A percentile compares a stretch with the other conserved stretches of the same genome.
Evolutionary conservation across 73 alveolate genomes (phyloP).

Genomic region (Blepharisma stoltei): DNA sequence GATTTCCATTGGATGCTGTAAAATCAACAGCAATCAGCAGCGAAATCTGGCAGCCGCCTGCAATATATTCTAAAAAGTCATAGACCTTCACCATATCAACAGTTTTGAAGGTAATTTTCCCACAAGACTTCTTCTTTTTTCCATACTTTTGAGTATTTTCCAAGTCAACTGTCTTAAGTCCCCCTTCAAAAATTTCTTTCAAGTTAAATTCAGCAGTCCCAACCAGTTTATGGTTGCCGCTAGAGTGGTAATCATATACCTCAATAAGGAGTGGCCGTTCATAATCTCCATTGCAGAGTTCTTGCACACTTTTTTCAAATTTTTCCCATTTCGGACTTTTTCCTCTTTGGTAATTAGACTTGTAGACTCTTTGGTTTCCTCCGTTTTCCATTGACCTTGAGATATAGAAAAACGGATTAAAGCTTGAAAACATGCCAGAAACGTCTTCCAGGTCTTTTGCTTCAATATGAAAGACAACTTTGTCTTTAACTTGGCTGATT

Average conservation of each 20-base stretch:
- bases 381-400: conserved; percentile 14
- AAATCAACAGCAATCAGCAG: conserved; percentile 86
- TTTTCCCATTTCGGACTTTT: conserved; percentile 32
- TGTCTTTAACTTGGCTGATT: conserved; percentile 21
- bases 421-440: conserved; percentile 12
- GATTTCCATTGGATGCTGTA: conserved; percentile 85
- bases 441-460: not conserved
- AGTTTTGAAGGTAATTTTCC: conserved; percentile 37
- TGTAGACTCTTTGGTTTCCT: conserved; percentile 31
- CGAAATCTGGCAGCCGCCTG: conserved; percentile 77
- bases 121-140: conserved; percentile 32
- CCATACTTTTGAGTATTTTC: not conserved
- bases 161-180: not conserved
- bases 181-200: conserved; percentile 29
- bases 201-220: conserved; percentile 40
- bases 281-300: conserved; percentile 48
- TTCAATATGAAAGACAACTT: not conserved
- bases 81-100: conserved; percentile 46
- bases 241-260: conserved; percentile 43
- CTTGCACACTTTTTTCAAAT: conserved; percentile 26
- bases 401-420: conserved; percentile 1
- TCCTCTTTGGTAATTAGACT: conserved; percentile 33
- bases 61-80: conserved; percentile 69
- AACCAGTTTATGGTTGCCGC: conserved; percentile 44
- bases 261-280: conserved; percentile 44